phyloP scores from a whole-genome alignment of 176 grass and related monocot genomes.

The Secale cereale region DNA sequence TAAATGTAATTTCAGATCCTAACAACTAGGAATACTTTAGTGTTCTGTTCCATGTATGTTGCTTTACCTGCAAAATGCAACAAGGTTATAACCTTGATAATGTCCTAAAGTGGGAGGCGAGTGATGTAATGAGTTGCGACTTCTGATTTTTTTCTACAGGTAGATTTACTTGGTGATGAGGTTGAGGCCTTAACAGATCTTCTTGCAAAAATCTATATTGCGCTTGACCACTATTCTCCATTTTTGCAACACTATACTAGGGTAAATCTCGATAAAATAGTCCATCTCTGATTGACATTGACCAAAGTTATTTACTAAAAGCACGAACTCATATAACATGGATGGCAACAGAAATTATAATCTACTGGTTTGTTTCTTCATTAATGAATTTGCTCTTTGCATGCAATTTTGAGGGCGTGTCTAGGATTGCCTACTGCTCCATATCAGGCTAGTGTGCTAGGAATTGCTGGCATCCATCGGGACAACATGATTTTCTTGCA shows the following conservation, averaged over 20 bases:
- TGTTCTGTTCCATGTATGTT: not conserved
- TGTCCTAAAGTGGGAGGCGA: not conserved
- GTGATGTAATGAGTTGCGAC: not conserved
- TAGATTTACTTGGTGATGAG: constrained; percentile 79
- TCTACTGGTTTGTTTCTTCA: not conserved
- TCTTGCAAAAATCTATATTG: constrained; percentile 68
- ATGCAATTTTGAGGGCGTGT: too few relatives aligned
- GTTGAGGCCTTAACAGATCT: constrained; percentile 59
- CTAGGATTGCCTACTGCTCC: too few relatives aligned
- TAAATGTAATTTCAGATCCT: constrained; percentile 26
- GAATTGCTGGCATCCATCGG: too few relatives aligned
- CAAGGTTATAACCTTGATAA: not conserved
- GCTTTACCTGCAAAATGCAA: not conserved
- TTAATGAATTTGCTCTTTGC: too few relatives aligned
- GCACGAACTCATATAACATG: not conserved
- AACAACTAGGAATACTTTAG: not conserved
- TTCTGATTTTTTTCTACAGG: constrained; percentile 33
- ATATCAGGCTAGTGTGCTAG: too few relatives aligned
- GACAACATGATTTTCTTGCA: too few relatives aligned
- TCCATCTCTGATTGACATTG: not conserved
- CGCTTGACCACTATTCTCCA: constrained; percentile 71
- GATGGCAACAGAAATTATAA: not conserved
- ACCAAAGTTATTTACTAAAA: not conserved
- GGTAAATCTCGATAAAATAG: constrained; percentile 21
- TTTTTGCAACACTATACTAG: constrained; percentile 62